Conservation (phyloP, 257 asterid species). For the Penstemon newberryi region DNA sequence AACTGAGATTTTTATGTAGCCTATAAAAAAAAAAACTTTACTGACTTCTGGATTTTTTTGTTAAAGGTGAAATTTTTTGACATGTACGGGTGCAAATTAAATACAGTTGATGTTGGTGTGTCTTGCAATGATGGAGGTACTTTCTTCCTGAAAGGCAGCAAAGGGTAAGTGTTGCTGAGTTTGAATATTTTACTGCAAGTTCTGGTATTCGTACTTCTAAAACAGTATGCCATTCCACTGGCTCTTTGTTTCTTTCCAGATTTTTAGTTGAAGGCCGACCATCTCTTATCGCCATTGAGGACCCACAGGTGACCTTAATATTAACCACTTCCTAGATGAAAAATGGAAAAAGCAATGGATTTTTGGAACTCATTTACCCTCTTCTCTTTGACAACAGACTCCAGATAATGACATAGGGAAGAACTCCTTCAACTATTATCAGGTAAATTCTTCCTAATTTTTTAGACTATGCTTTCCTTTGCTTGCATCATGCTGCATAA, state of each 20-base stretch:
- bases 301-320: slow-evolving; percentile 74
- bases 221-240: slow-evolving; percentile 10
- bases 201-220: background rate
- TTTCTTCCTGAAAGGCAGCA: slow-evolving; percentile 64
- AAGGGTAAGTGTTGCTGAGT: slow-evolving; percentile 53
- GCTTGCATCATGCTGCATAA: slow-evolving; percentile 4
- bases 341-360: background rate
- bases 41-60: slow-evolving; percentile 21
- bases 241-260: slow-evolving; percentile 42
- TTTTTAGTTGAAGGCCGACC: slow-evolving; percentile 61
- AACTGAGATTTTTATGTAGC: slow-evolving; percentile 22
- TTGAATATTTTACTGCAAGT: slow-evolving; percentile 4
- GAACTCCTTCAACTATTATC: slow-evolving; percentile 86
- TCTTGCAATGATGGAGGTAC: slow-evolving; percentile 76
- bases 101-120: slow-evolving; percentile 83
- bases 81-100: slow-evolving; percentile 84
- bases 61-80: slow-evolving; percentile 84
- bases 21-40: slow-evolving; percentile 3
- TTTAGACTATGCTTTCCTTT: slow-evolving; percentile 6
- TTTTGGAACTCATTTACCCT: background rate
- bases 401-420: slow-evolving; percentile 94
- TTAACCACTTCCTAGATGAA: background rate
- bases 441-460: slow-evolving; percentile 40
- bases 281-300: slow-evolving; percentile 73
- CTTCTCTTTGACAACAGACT: slow-evolving; percentile 52